Percentiles rank a stretch among this genome's conserved stretches.
These are phyloP conservation scores for Rheum nobile DNA, from an alignment of 148 eudicot genomes.

Conservation along the genomic window DNA sequence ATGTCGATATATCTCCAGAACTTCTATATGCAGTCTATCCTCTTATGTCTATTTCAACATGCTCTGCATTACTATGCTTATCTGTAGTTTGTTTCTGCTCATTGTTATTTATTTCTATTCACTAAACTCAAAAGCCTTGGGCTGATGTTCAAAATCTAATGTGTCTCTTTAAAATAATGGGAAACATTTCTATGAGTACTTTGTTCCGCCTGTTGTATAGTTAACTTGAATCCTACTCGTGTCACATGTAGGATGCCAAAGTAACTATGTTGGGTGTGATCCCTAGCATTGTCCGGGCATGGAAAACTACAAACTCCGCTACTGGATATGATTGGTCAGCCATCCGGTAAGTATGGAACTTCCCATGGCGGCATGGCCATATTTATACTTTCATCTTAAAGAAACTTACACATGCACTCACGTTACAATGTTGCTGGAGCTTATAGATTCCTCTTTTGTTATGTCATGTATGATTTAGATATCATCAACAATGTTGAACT, in stretches of 20 bases:
- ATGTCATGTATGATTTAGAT: not conserved
- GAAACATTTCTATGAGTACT: not conserved
- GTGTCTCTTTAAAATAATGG: not conserved
- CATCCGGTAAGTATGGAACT: conserved; percentile 52
- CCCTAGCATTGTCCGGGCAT: conserved; percentile 85
- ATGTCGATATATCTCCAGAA: too few relatives aligned
- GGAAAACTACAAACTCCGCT: conserved; percentile 58
- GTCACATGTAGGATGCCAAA: conserved; percentile 58
- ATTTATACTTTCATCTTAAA: not conserved
- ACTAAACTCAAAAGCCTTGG: too few relatives aligned
- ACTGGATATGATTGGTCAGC: conserved; percentile 81
- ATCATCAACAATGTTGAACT: too few relatives aligned
- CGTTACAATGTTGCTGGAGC: not conserved
- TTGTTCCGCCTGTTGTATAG: not conserved
- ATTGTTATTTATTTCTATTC: too few relatives aligned
- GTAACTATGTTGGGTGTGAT: conserved; percentile 91
- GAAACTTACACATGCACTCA: not conserved
- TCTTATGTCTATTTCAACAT: not conserved
- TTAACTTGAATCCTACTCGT: not conserved
- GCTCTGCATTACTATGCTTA: not conserved
- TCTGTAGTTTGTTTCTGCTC: not conserved
- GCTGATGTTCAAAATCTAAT: too few relatives aligned
- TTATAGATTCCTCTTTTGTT: not conserved
- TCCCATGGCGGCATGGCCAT: not conserved
- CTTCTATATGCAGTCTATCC: not conserved